These are phyloP conservation scores for Cadophora sp. DNA, from an alignment of 2,329 filamentous ascomycete genomes.

Conservation along the genomic window DNA sequence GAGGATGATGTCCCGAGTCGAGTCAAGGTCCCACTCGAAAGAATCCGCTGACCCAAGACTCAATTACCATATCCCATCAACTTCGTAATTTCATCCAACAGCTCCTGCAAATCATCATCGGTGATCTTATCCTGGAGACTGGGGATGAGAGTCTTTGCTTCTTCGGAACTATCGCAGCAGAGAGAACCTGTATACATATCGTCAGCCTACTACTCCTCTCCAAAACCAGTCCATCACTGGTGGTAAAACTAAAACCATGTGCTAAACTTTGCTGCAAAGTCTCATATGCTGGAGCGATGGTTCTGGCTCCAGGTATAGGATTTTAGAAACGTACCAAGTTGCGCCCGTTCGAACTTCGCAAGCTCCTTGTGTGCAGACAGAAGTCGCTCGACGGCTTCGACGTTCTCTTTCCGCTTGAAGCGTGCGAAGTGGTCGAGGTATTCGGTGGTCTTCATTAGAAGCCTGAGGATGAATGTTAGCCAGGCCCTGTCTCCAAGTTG, in stretches of 20 bases:
- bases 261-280: too few species aligned
- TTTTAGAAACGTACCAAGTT: constrained; percentile 81
- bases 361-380: constrained; percentile 81
- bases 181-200: constrained; percentile 71
- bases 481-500: not conserved
- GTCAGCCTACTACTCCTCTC: constrained; percentile 12
- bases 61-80: constrained; percentile 53
- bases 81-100: constrained; percentile 91
- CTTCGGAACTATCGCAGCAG: constrained; percentile 90
- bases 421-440: constrained; percentile 95
- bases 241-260: too few species aligned
- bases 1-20: not conserved
- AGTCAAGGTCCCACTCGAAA: not conserved
- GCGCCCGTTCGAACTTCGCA: constrained; percentile 90
- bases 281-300: too few species aligned
- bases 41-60: not conserved
- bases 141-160: constrained; percentile 95
- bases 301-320: too few species aligned
- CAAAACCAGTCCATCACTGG: too few species aligned
- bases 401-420: constrained; percentile 94
- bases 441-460: constrained; percentile 85
- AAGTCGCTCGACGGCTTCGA: constrained; percentile 90
- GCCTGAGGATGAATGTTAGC: constrained; percentile 54
- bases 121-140: constrained; percentile 87
- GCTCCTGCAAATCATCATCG: constrained; percentile 85